phyloP scores from a whole-genome alignment of 1,284 basidiomycete genomes.

The Ceratobasidium sp. region DNA sequence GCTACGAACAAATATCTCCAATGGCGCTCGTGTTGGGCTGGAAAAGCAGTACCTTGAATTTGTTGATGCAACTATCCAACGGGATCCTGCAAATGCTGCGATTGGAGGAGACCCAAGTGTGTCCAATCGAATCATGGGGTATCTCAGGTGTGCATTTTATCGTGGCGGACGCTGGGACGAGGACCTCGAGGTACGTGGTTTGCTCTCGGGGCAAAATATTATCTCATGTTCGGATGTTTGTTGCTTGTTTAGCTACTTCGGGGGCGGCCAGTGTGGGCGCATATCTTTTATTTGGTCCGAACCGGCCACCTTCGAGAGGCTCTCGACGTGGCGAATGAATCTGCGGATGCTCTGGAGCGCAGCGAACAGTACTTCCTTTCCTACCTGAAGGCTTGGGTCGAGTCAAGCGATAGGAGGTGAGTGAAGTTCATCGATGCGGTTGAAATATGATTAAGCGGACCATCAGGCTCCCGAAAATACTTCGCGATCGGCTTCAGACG shows the following conservation, averaged over 20 bases:
- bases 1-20: slow-evolving; percentile 75
- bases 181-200: slow-evolving; percentile 74
- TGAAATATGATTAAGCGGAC: neutral
- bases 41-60: slow-evolving; percentile 89
- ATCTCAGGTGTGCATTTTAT: slow-evolving; percentile 81
- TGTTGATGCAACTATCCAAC: slow-evolving; percentile 85
- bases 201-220: slow-evolving; percentile 26
- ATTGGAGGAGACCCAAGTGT: slow-evolving; percentile 93
- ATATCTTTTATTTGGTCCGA: slow-evolving; percentile 89
- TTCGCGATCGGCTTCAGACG: slow-evolving; percentile 86
- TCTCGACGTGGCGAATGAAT: slow-evolving; percentile 75
- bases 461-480: slow-evolving; percentile 75
- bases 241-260: slow-evolving; percentile 69
- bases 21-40: slow-evolving; percentile 76
- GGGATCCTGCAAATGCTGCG: slow-evolving; percentile 84
- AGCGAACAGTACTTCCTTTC: slow-evolving; percentile 87
- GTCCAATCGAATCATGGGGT: slow-evolving; percentile 89
- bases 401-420: slow-evolving; percentile 79
- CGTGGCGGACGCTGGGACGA: slow-evolving; percentile 86
- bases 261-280: slow-evolving; percentile 91
- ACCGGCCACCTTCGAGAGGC: slow-evolving; percentile 87
- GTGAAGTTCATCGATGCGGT: slow-evolving; percentile 48
- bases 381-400: slow-evolving; percentile 88
- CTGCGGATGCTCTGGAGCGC: slow-evolving; percentile 79
- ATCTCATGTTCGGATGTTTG: slow-evolving; percentile 4